Conservation (phyloP, 192 early-diverging fungal genomes). For the Cladochytrium replicatum region DNA sequence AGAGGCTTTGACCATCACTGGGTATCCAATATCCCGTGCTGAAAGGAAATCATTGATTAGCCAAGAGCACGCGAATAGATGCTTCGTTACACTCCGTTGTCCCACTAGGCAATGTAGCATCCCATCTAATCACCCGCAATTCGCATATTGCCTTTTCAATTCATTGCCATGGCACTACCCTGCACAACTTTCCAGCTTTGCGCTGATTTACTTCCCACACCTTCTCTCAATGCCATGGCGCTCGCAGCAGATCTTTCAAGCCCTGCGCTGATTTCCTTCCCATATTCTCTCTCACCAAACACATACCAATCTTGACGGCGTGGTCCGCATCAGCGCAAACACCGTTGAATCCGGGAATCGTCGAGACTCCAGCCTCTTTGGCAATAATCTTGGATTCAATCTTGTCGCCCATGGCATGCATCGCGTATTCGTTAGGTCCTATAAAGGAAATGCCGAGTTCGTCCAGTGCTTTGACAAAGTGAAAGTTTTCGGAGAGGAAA, state of each 20-base stretch:
- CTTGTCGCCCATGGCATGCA: conserved; percentile 96
- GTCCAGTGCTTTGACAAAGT: conserved; percentile 71
- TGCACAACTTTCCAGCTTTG: background rate
- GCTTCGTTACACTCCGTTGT: too few relatives aligned
- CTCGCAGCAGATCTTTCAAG: conserved; percentile 16
- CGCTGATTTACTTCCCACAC: background rate
- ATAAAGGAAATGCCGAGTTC: conserved; percentile 74
- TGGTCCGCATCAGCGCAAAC: conserved; percentile 63
- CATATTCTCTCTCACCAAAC: too few relatives aligned
- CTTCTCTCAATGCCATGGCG: too few relatives aligned
- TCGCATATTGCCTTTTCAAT: too few relatives aligned
- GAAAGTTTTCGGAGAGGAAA: conserved; percentile 83
- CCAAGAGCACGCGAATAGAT: too few relatives aligned
- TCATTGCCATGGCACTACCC: too few relatives aligned
- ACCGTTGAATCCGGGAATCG: conserved; percentile 84
- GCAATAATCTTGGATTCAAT: conserved; percentile 96
- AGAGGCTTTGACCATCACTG: conserved; percentile 98
- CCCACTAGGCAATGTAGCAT: too few relatives aligned
- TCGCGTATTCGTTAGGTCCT: conserved; percentile 85
- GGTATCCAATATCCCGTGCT: conserved; percentile 89
- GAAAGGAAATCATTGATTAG: too few relatives aligned
- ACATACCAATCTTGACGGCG: conserved; percentile 56
- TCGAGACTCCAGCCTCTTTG: conserved; percentile 74
- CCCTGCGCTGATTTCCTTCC: background rate
- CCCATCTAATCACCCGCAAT: too few relatives aligned